phyloP scores from a whole-genome alignment of 768 basidiomycete genomes.

The Pisolithus marmoratus region DNA sequence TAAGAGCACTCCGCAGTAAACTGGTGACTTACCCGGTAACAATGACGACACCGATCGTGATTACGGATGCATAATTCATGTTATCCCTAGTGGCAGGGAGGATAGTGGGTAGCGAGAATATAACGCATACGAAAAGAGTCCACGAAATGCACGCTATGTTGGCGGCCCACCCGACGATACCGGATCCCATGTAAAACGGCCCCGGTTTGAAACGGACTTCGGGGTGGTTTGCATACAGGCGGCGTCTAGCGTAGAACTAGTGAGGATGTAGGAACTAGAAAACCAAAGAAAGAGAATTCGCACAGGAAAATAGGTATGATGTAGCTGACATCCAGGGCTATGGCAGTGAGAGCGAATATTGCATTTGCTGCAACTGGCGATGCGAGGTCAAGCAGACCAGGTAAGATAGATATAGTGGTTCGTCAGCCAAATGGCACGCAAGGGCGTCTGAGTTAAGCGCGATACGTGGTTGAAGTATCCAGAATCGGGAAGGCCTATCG shows the following conservation, averaged over 20 bases:
- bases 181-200: constrained; percentile 80
- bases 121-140: constrained; percentile 63
- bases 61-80: constrained; percentile 82
- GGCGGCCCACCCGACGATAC: constrained; percentile 52
- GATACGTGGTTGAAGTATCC: constrained; percentile 73
- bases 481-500: constrained; percentile 62
- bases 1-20: neutral
- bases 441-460: constrained; percentile 59
- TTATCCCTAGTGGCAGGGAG: constrained; percentile 63
- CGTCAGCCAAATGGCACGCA: constrained; percentile 74
- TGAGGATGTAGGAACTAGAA: neutral
- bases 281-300: constrained; percentile 8
- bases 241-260: constrained; percentile 35
- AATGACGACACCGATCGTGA: constrained; percentile 47
- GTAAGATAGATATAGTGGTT: constrained; percentile 60
- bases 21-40: constrained; percentile 42
- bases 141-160: constrained; percentile 64
- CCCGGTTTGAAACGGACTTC: constrained; percentile 83
- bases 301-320: constrained; percentile 73
- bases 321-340: constrained; percentile 74
- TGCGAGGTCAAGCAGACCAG: constrained; percentile 71
- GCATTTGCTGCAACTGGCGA: constrained; percentile 73
- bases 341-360: constrained; percentile 77
- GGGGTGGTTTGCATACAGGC: constrained; percentile 64
- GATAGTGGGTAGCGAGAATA: constrained; percentile 68